These are phyloP conservation scores for Neocallimastix lanati DNA, from an alignment of 192 early-diverging fungal genomes.

Conservation along the genomic window DNA sequence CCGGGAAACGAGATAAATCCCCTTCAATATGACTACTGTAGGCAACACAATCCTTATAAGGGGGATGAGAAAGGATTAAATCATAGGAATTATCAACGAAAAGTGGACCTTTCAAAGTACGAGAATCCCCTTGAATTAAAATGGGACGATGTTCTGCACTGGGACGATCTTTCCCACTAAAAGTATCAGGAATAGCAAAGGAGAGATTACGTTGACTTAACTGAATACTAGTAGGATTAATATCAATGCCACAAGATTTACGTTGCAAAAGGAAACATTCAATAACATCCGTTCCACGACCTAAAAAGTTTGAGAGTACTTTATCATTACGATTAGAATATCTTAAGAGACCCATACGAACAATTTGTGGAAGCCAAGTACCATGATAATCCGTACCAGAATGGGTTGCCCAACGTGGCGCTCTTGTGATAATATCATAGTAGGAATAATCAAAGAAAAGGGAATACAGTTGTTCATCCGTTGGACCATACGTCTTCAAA, in stretches of 20 bases:
- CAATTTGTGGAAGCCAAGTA: conserved; percentile 85
- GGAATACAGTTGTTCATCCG: conserved; percentile 50
- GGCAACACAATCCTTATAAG: conserved; percentile 79
- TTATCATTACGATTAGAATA: conserved; percentile 59
- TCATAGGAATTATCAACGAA: conserved; percentile 61
- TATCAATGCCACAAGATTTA: conserved; percentile 64
- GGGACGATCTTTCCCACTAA: background rate
- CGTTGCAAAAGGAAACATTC: conserved; percentile 66
- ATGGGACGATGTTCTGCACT: conserved; percentile 58
- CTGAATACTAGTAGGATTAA: conserved; percentile 47
- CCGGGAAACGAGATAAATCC: conserved; percentile 65
- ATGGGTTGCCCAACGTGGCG: conserved; percentile 68
- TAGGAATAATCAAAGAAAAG: conserved; percentile 61
- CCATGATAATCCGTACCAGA: conserved; percentile 77
- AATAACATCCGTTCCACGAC: conserved; percentile 85
- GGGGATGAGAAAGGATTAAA: conserved; percentile 80
- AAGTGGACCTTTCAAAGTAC: conserved; percentile 38
- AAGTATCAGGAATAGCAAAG: conserved; percentile 52
- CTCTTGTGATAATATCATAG: conserved; percentile 78
- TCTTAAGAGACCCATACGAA: conserved; percentile 52
- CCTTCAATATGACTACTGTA: conserved; percentile 58
- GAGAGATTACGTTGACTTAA: conserved; percentile 70
- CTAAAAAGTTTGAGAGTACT: conserved; percentile 77
- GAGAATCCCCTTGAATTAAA: conserved; percentile 65
- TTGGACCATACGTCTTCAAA: conserved; percentile 41